phyloP scores from a whole-genome alignment of 192 early-diverging fungal species.

The Coemansia sp. region DNA sequence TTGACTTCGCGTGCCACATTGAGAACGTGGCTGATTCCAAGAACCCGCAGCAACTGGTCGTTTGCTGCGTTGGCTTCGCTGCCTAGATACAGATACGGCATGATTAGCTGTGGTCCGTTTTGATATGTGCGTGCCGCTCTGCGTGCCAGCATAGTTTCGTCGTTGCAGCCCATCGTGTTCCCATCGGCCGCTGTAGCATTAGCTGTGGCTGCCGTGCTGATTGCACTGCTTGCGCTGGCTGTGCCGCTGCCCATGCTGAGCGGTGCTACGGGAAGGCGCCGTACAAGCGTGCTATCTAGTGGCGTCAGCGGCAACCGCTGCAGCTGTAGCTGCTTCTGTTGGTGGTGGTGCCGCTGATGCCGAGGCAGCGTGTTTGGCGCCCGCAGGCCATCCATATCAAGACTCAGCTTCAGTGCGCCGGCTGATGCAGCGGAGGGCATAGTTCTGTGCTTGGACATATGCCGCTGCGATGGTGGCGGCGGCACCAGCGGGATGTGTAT shows the following conservation, averaged over 20 bases:
- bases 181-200: not conserved
- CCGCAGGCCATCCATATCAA: constrained; percentile 12
- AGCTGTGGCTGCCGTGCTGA: not conserved
- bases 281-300: not conserved
- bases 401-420: constrained; percentile 8
- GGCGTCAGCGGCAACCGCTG: constrained; percentile 1
- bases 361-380: not conserved
- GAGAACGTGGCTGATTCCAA: constrained; percentile 23
- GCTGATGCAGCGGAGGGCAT: constrained; percentile 4
- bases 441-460: constrained; percentile 14
- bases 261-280: not conserved
- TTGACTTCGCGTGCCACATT: constrained; percentile 37
- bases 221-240: too few relatives aligned
- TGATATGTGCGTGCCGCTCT: constrained; percentile 37
- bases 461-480: constrained; percentile 9
- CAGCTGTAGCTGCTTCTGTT: too few relatives aligned
- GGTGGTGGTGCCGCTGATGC: not conserved
- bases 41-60: constrained; percentile 10
- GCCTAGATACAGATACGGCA: constrained; percentile 49
- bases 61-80: constrained; percentile 24
- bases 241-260: not conserved
- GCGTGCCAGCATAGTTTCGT: constrained; percentile 13
- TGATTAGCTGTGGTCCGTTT: constrained; percentile 42
- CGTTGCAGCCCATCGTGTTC: constrained; percentile 6
- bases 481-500: constrained; percentile 5